Evolutionary conservation across 768 basidiomycete genomes (phyloP), one percentile per base, ranked within the genome.

Genomic region (Mycena alexandri): DNA sequence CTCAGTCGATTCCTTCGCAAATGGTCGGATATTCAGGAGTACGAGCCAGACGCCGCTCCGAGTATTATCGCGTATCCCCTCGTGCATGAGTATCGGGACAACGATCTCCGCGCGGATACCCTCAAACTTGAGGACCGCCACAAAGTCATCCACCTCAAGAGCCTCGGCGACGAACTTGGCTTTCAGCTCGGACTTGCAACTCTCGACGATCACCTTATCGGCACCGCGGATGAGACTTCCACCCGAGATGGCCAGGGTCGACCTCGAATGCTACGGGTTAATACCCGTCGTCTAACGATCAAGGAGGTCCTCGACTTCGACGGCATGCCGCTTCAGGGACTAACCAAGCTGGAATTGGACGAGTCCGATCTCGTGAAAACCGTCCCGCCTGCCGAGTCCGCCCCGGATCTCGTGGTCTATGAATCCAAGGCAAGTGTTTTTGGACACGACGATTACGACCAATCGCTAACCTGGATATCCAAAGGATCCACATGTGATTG

Each of bases 301-400:
- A 67, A 68, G 43, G 70, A 71, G 59, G 70, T 71, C 21, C 61
- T 64, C 43, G 70, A 71, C 50, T 71, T 71, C 48, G 70, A 71
- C 36, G 70, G 70, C n/a, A 25, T 68, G 8, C 48, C 66, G 19
- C 52, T 71, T 14, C 42, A 46, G 8, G 63, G 66, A 2, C 34
- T 71, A 41, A 62, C 66, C 12, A 71, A 68, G 29, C 50, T 71
- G 38, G 70, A 71, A 22, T 63, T 71, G 24, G 13, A 68, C 7
- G 66, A 67, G 36, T 19, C 43, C 3, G 66, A 71, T 58, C 46
- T 71, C 24, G 69, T 62, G 25, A 62, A 59, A 38, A 59, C 61
- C n/a, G 60, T 64, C 0, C 65, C 53, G 11, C 47, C 51, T 1
- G 16, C 36, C 16, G 70, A 71, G 47, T 57, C 66, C 19, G 70